phyloP scores from a whole-genome alignment of 805 yeast genomes.

The Saccharomycopsis synnaedendra region DNA sequence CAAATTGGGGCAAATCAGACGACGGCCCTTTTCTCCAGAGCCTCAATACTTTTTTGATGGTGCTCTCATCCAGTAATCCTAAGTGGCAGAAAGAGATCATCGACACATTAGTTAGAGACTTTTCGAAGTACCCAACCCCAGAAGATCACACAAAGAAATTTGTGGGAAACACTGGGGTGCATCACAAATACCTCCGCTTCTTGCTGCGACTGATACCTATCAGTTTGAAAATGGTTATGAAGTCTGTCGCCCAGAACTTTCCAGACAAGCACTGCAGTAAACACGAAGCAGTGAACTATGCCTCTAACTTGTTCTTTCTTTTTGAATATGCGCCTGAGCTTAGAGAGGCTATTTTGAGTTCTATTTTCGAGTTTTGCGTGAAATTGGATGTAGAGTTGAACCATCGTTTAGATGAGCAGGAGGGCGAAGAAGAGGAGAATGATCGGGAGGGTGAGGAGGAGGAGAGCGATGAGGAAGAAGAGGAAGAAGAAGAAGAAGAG shows the following conservation, averaged over 20 bases:
- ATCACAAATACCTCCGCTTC: slow-evolving; percentile 55
- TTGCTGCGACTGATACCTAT: slow-evolving; percentile 75
- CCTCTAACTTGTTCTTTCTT: slow-evolving; percentile 48
- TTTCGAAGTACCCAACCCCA: slow-evolving; percentile 23
- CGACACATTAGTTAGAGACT: slow-evolving; percentile 51
- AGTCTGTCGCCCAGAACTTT: slow-evolving; percentile 44
- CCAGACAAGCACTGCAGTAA: slow-evolving; percentile 71
- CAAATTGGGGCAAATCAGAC: slow-evolving; percentile 46
- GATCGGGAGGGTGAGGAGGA: slow-evolving; percentile 31
- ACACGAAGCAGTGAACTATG: slow-evolving; percentile 46
- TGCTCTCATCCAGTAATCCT: slow-evolving; percentile 77
- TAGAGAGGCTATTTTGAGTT: slow-evolving; percentile 65
- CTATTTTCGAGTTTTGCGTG: slow-evolving; percentile 68
- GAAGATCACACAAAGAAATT: slow-evolving; percentile 14
- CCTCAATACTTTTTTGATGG: slow-evolving; percentile 46
- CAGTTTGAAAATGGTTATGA: slow-evolving; percentile 53
- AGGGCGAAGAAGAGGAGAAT: slow-evolving; percentile 58
- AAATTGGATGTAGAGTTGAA: slow-evolving; percentile 88
- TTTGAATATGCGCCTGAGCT: slow-evolving; percentile 67
- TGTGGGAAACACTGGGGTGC: slow-evolving; percentile 27
- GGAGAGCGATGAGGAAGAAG: slow-evolving; percentile 23
- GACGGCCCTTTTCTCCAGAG: slow-evolving; percentile 30
- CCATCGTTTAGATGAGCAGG: slow-evolving; percentile 76
- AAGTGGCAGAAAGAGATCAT: slow-evolving; percentile 87
- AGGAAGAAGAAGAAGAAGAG: slow-evolving; percentile 24